Evolutionary conservation across 345 rosid species (phyloP), one percentile per base, ranked within the genome.

Genomic region (Acer yangbiense): DNA sequence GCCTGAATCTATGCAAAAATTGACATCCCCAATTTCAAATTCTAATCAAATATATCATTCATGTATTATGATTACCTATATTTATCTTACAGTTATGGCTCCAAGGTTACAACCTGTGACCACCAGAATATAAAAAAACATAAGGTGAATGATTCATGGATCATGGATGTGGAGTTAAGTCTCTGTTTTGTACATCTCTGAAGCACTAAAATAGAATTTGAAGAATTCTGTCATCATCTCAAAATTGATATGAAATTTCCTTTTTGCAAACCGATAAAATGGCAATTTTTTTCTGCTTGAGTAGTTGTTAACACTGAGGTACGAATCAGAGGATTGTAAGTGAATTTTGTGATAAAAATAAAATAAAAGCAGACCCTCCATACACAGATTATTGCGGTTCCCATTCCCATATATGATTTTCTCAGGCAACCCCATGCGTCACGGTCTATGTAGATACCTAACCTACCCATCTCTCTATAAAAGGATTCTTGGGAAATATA

Each of bases 401-500:
- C 39, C 68, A n/a, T 21, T 7, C 10, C 10, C 13, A 46, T 60
- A 63, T 39, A 52, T 39, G 62, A 61, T n/a, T 66, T 58, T 35
- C 71, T 48, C 77, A 78, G 73, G 75, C 77, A 79, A 48, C 70
- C 7, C 69, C 44, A 16, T 60, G n/a, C 4, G 25, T 21, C 69
- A 46, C 23, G 68, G 72, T 18, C 74, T 69, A 73, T 35, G 20
- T 25, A 43, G 71, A 61, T 50, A 58, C 75, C 77, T 68, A 77
- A 58, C 75, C 77, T 68, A 77, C 23, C 55, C 4, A 2, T 29
- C 32, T 2, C 72, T 65, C 58, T 32, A 65, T 79, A 76, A 78
- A 76, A 78, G 76, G 71, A 76, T 77, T 75, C 66, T 52, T 52
- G 82, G 76, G 80, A 74, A 83, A 73, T 57, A 62, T 71, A 65